phyloP scores from a whole-genome alignment of 306 rosid genomes.

The Ormosia emarginata region DNA sequence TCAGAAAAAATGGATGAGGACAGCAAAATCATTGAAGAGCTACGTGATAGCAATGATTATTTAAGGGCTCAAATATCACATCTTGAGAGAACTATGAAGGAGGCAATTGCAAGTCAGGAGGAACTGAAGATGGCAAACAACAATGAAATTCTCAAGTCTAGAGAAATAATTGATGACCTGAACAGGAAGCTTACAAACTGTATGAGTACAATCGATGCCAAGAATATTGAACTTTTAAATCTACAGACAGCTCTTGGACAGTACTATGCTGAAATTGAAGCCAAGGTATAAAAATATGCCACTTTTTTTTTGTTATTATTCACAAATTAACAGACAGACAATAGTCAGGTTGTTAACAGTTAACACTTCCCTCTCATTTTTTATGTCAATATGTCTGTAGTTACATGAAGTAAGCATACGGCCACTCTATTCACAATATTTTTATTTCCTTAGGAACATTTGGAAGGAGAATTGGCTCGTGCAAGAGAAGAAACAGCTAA shows the following conservation, averaged over 20 bases:
- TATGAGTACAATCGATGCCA: slow-evolving; percentile 59
- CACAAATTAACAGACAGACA: background rate
- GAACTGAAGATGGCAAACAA: slow-evolving; percentile 46
- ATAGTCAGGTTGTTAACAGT: background rate
- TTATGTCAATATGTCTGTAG: background rate
- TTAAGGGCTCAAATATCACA: slow-evolving; percentile 54
- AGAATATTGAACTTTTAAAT: slow-evolving; percentile 69
- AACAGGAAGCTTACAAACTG: slow-evolving; percentile 57
- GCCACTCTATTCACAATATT: background rate
- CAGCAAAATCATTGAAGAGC: slow-evolving; percentile 65
- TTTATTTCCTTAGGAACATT: slow-evolving; percentile 53
- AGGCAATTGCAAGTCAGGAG: slow-evolving; percentile 58
- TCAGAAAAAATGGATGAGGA: slow-evolving; percentile 90
- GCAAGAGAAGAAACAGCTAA: slow-evolving; percentile 62
- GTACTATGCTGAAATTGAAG: slow-evolving; percentile 91
- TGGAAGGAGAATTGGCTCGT: slow-evolving; percentile 62
- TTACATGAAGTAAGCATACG: background rate
- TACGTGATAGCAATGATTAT: slow-evolving; percentile 50
- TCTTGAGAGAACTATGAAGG: slow-evolving; percentile 67
- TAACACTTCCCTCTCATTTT: background rate
- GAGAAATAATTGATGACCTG: slow-evolving; percentile 57
- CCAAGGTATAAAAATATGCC: slow-evolving; percentile 53
- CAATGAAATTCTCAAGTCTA: slow-evolving; percentile 54
- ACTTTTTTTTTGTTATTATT: background rate
- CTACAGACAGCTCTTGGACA: slow-evolving; percentile 93